phyloP scores from a whole-genome alignment of 257 asterid genomes.

The Solanum okadae region DNA sequence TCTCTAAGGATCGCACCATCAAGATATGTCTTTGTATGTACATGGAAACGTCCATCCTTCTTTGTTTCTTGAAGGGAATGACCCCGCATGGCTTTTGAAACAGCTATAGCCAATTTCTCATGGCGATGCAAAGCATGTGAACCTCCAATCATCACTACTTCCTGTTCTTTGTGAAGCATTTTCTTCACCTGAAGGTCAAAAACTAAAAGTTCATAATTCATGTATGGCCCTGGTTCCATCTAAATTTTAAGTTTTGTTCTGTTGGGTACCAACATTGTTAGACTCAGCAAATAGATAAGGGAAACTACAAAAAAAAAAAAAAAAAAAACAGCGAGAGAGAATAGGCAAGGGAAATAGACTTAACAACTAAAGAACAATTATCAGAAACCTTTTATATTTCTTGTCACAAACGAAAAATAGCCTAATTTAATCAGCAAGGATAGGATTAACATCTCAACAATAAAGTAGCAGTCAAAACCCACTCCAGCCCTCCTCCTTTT shows the following conservation, averaged over 20 bases:
- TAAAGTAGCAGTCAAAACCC: background rate
- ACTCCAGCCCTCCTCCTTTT: background rate
- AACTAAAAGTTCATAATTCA: background rate
- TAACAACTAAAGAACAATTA: background rate
- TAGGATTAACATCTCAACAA: background rate
- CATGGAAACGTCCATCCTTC: constrained; percentile 98
- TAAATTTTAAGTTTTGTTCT: background rate
- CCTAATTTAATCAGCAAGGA: background rate
- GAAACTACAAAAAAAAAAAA: background rate
- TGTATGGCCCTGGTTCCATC: background rate
- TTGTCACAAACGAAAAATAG: background rate
- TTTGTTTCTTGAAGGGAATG: constrained; percentile 98
- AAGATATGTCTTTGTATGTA: constrained; percentile 84
- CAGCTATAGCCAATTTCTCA: constrained; percentile 92
- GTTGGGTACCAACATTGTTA: background rate
- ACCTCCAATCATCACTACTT: constrained; percentile 87
- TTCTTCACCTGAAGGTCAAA: constrained; percentile 59
- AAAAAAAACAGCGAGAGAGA: background rate
- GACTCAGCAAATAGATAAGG: background rate
- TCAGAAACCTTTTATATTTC: background rate
- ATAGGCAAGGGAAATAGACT: background rate
- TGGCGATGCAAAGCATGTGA: constrained; percentile 87
- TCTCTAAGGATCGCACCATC: constrained; percentile 98
- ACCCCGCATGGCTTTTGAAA: constrained; percentile 93
- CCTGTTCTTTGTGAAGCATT: constrained; percentile 82